phyloP scores from a whole-genome alignment of 2,329 filamentous ascomycete species.

The Alternaria novae-zelandiae region DNA sequence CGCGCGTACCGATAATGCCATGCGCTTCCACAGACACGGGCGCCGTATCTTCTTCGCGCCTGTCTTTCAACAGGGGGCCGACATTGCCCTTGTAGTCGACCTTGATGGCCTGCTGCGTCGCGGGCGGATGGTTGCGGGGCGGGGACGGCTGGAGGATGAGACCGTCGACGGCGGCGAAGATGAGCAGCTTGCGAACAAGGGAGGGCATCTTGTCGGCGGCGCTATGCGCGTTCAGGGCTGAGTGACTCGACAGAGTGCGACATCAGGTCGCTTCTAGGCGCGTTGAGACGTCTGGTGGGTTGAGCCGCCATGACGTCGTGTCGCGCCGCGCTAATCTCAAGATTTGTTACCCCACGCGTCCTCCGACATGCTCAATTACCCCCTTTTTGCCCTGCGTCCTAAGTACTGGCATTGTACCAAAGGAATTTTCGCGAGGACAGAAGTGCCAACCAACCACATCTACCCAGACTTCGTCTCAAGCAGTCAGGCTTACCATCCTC shows the following conservation, averaged over 20 bases:
- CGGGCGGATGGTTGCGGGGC: conserved; percentile 60
- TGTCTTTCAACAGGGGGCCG: conserved; percentile 53
- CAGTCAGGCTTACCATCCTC: background rate
- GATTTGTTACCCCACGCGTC: conserved; percentile 8
- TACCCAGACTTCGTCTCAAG: background rate
- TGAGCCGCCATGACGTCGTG: conserved; percentile 7
- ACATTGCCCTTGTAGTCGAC: conserved; percentile 73
- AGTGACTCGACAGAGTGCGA: background rate
- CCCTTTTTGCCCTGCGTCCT: background rate
- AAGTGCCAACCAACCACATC: background rate
- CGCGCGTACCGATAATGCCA: conserved; percentile 63
- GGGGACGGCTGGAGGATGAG: conserved; percentile 78
- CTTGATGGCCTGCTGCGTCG: conserved; percentile 64
- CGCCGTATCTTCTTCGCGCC: conserved; percentile 46
- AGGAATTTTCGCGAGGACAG: background rate
- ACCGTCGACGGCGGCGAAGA: conserved; percentile 83
- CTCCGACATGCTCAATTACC: background rate
- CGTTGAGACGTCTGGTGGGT: background rate
- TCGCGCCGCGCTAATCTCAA: background rate
- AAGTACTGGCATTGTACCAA: background rate
- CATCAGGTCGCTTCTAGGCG: conserved; percentile 5
- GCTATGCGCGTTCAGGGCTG: conserved; percentile 3
- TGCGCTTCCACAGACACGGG: conserved; percentile 54
- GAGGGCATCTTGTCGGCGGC: conserved; percentile 66
- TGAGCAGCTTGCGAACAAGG: conserved; percentile 78